Evolutionary conservation across 768 basidiomycete genomes (phyloP), one percentile per base, ranked within the genome.

Genomic region (Mycena sanguinolenta): DNA sequence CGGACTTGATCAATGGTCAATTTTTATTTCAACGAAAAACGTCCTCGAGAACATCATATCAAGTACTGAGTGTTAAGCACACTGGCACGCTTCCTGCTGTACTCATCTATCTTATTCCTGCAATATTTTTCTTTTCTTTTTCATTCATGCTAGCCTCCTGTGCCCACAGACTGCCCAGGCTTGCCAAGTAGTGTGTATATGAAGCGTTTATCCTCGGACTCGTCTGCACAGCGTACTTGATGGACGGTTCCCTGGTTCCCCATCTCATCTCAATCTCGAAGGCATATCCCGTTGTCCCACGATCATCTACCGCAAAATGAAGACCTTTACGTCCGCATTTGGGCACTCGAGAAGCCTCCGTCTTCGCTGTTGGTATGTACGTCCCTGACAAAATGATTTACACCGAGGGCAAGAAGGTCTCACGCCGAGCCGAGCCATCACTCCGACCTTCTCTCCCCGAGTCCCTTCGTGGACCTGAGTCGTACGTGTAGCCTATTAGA

Each of bases 191-290:
- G n/a, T 55, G 54, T 50, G 50, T 16, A 38, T 63, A 54, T 63
- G 36, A 52, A 30, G 34, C 25, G 46, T 52, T 61, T 32, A 34
- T 49, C 66, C 59, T 62, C 59, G 66, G 59, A 49, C 60, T 58
- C 19, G 34, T 36, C 36, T 19, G 58, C 58, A 30, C 14, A 34
- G 59, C 53, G 57, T 57, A 36, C 60, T 68, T 25, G 2, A 32
- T n/a, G 21, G 46, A 54, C 46, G 44, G 30, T 34, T 38, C 53
- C 34, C 30, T 58, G 32, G 13, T 42, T 38, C 46, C 44, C 32
- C 60, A 62, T 68, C 52, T 68, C 46, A 69, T 63, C 61, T 58
- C 21, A 28, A 60, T 63, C 67, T 69, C 46, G 67, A 69, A 69
- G 67, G 54, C 61, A 54, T 50, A 23, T 50, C 23, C 19, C 57